Evolutionary conservation across 2,329 filamentous ascomycete genomes (phyloP), one percentile per base, ranked within the genome.

Genomic region (Xenoacremonium recifei): DNA sequence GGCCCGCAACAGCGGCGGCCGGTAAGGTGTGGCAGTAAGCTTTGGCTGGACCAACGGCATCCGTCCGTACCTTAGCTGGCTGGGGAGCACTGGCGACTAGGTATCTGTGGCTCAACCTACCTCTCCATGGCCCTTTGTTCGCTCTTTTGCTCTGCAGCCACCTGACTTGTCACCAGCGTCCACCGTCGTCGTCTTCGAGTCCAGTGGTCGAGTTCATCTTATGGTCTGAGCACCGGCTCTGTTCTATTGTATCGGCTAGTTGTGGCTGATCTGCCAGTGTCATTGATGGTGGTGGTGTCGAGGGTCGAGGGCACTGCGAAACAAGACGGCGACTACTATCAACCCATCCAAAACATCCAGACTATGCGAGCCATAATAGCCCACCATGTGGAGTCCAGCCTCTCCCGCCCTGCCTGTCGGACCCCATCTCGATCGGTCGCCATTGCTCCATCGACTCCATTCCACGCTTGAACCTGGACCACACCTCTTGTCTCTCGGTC

Each of bases 401-500:
- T 57, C 52, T 57, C 55, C 50, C 55, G 54, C 53, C 55, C 54
- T 55, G 42, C 53, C 20, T 55, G 36, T 48, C 47, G 40, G 40
- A 35, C 37, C 33, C 46, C 49, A 61, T 63, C 60, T 46, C 50
- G 56, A 62, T 60, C 48, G 36, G 21, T 16, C 16, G 21, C 10
- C 35, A 33, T 38, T 17, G 29, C 23, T n/a, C 34, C 29, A 40
- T 34, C 32, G 35, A 27, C 51, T n/a, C 53, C 45, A 62, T 63
- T 63, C 63, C 63, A 62, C 61, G 53, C 55, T 58, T 55, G 54
- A 53, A n/a, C 45, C 52, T 59, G 48, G 51, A 45, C 45, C 51
- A 55, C 54, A 55, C 43, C 37, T 41, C 45, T 49, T 66, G 58
- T 67, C 60, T 69, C 65, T 63, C 59, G 55, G 58, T 51, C 46